Evolutionary conservation across 805 yeast species (phyloP).

Genomic region (Suhomyces kilbournensis): DNA sequence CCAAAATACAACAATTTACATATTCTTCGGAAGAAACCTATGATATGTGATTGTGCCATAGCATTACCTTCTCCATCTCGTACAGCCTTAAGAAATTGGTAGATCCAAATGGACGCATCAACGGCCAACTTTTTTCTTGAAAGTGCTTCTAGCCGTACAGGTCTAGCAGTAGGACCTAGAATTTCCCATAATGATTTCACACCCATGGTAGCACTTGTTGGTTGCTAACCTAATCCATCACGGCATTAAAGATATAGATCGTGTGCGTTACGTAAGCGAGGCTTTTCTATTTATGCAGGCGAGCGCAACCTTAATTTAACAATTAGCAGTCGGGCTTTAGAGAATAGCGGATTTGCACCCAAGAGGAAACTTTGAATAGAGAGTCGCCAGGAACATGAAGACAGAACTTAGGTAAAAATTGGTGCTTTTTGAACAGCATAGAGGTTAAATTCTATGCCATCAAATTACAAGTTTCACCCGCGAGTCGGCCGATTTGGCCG

Average conservation of each 20-base stretch:
- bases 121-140: conserved; percentile 80
- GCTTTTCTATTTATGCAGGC: neutral
- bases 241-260: neutral
- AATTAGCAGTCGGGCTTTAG: neutral
- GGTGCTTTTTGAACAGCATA: neutral
- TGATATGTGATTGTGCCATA: conserved; percentile 75
- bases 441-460: too few species aligned
- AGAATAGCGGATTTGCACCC: neutral
- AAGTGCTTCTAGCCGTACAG: conserved; percentile 84
- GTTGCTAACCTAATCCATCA: neutral
- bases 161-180: conserved; percentile 83
- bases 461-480: neutral
- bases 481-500: neutral
- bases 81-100: conserved; percentile 93
- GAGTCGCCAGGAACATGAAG: neutral
- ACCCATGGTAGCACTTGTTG: conserved; percentile 60
- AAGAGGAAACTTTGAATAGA: neutral
- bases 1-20: conserved; percentile 89
- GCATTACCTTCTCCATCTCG: conserved; percentile 81
- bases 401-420: neutral
- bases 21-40: conserved; percentile 93
- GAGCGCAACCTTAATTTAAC: neutral
- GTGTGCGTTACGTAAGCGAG: neutral
- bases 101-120: conserved; percentile 98
- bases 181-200: conserved; percentile 94